Evolutionary conservation across 305 asterid genomes (phyloP).

Genomic region (Striga hermonthica): DNA sequence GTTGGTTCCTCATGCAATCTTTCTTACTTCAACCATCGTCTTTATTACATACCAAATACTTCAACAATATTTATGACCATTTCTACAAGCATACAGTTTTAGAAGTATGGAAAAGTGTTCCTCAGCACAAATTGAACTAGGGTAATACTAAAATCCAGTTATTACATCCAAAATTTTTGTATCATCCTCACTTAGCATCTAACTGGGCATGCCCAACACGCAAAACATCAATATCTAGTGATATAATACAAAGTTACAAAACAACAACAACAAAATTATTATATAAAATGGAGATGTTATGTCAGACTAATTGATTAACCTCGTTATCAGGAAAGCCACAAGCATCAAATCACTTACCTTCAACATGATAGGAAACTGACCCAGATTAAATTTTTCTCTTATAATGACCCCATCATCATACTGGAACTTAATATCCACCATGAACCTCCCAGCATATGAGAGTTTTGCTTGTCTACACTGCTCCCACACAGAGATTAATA

Average conservation of each 20-base stretch:
- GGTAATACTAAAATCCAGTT: too few species aligned
- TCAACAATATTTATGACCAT: not conserved
- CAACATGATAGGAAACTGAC: conserved; percentile 86
- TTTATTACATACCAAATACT: not conserved
- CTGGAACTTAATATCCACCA: conserved; percentile 56
- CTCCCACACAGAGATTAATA: conserved; percentile 31
- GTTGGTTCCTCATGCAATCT: conserved; percentile 7
- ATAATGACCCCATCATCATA: conserved; percentile 54
- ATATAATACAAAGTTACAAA: too few species aligned
- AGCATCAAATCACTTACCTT: conserved; percentile 45
- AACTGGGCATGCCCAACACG: too few species aligned
- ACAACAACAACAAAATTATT: too few species aligned
- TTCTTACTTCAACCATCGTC: conserved; percentile 13
- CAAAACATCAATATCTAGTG: too few species aligned
- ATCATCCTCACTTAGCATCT: too few species aligned
- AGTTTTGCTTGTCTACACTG: conserved; percentile 97
- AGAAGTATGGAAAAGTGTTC: too few species aligned
- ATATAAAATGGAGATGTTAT: too few species aligned
- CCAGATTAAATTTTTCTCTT: conserved; percentile 57
- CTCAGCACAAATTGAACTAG: too few species aligned
- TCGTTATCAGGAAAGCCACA: not conserved
- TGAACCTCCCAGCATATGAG: conserved; percentile 66
- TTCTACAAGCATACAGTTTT: not conserved
- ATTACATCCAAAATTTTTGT: too few species aligned
- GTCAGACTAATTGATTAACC: too few species aligned